A percentile compares a stretch with the other conserved stretches of the same genome.
Evolutionary conservation across 1,284 basidiomycete species (phyloP).

Genomic region (Irpex rosettiformis): DNA sequence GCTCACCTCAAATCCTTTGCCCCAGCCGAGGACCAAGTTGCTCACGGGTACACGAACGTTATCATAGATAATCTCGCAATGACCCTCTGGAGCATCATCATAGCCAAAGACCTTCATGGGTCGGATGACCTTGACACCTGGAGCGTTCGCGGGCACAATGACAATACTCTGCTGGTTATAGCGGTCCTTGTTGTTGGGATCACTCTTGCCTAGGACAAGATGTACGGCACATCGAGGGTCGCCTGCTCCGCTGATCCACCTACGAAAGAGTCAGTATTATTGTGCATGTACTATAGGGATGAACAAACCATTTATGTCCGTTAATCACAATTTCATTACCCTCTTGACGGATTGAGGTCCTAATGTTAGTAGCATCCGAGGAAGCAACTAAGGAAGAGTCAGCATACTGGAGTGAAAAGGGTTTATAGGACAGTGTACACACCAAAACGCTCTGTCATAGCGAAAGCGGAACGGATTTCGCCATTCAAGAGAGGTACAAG

Average conservation of each 20-base stretch:
- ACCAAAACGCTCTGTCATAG: conserved; percentile 94
- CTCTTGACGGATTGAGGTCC: conserved; percentile 82
- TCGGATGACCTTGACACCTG: conserved; percentile 87
- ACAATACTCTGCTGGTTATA: conserved; percentile 93
- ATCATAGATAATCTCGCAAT: conserved; percentile 93
- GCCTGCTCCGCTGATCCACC: conserved; percentile 97
- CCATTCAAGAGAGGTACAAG: conserved; percentile 86
- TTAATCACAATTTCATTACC: conserved; percentile 91
- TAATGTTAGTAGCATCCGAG: conserved; percentile 95
- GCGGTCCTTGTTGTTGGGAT: conserved; percentile 65
- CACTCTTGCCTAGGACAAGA: conserved; percentile 92
- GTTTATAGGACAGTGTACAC: conserved; percentile 26
- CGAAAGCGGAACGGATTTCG: conserved; percentile 89
- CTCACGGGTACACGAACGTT: conserved; percentile 85
- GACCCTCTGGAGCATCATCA: conserved; percentile 94
- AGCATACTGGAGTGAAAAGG: background rate
- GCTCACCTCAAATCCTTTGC: conserved; percentile 82
- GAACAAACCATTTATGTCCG: conserved; percentile 88
- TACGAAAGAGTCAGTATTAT: conserved; percentile 24
- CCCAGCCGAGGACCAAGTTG: conserved; percentile 91
- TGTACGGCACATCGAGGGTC: conserved; percentile 90
- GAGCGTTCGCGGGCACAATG: conserved; percentile 83
- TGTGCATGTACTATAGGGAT: background rate
- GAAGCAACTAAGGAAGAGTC: conserved; percentile 66
- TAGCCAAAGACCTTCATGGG: conserved; percentile 94